A percentile compares a stretch with the other conserved stretches of the same genome.
These are phyloP conservation scores for Pseudogymnoascus sp. DNA, from an alignment of 2,329 filamentous ascomycete species.

Conservation along the genomic window DNA sequence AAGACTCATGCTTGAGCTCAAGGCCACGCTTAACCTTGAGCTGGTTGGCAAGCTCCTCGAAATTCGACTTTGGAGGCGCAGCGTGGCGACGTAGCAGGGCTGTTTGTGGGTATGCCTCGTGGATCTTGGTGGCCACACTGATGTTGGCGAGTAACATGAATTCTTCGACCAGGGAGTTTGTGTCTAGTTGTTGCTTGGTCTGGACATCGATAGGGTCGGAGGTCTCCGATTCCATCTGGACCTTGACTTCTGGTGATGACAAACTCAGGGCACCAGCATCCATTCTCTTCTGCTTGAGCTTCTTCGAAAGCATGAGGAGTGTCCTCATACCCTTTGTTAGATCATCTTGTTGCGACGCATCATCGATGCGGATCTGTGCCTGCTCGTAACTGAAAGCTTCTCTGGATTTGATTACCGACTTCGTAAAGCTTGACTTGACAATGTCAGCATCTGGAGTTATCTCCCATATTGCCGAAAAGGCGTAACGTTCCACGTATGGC, in stretches of 20 bases:
- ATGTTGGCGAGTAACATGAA: slow-evolving; percentile 99
- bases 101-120: slow-evolving; percentile 88
- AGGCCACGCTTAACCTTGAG: slow-evolving; percentile 78
- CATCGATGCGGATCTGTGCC: slow-evolving; percentile 89
- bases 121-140: slow-evolving; percentile 83
- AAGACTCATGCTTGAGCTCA: slow-evolving; percentile 75
- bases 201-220: slow-evolving; percentile 95
- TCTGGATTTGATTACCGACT: slow-evolving; percentile 93
- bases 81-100: slow-evolving; percentile 88
- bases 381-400: slow-evolving; percentile 98
- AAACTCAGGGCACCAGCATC: slow-evolving; percentile 91
- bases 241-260: slow-evolving; percentile 94
- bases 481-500: slow-evolving; percentile 91
- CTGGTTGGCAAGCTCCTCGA: slow-evolving; percentile 87
- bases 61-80: slow-evolving; percentile 89
- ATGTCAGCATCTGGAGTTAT: slow-evolving; percentile 78
- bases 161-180: slow-evolving; percentile 95
- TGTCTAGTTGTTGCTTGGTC: slow-evolving; percentile 88
- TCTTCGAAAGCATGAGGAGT: slow-evolving; percentile 81
- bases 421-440: slow-evolving; percentile 79
- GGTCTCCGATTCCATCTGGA: slow-evolving; percentile 90
- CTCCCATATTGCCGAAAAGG: slow-evolving; percentile 85
- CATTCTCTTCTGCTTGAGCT: slow-evolving; percentile 90
- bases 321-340: slow-evolving; percentile 84
- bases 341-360: slow-evolving; percentile 77